These are phyloP conservation scores for Lotus japonicus DNA, from an alignment of 306 rosid species.

Conservation along the genomic window DNA sequence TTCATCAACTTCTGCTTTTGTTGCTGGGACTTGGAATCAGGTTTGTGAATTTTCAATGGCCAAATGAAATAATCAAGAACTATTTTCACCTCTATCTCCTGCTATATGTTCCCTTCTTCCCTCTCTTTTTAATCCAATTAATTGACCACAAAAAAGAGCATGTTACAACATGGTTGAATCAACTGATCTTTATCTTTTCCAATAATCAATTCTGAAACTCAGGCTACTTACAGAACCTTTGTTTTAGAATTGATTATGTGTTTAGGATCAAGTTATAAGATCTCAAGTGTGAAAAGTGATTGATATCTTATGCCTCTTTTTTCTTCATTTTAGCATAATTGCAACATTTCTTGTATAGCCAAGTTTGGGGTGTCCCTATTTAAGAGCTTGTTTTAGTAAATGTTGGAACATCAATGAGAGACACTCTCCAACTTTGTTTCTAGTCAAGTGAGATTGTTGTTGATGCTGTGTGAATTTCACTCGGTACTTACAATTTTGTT, in stretches of 20 bases:
- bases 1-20: not conserved
- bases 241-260: too few species aligned
- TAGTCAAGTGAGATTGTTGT: too few species aligned
- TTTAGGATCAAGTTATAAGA: too few species aligned
- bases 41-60: not conserved
- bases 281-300: not conserved
- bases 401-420: not conserved
- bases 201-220: too few species aligned
- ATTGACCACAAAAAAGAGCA: not conserved
- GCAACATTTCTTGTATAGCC: not conserved
- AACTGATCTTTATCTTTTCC: too few species aligned
- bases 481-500: not conserved
- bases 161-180: too few species aligned
- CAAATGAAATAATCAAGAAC: not conserved
- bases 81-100: not conserved
- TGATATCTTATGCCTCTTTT: not conserved
- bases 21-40: not conserved
- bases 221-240: too few species aligned
- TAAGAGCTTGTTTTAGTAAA: too few species aligned
- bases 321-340: not conserved
- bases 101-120: not conserved
- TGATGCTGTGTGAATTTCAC: not conserved
- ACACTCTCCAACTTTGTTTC: not conserved
- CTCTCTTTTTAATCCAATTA: not conserved
- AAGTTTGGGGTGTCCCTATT: not conserved